phyloP scores from a whole-genome alignment of 495 filamentous ascomycete species.

The Annulohypoxylon moriforme region DNA sequence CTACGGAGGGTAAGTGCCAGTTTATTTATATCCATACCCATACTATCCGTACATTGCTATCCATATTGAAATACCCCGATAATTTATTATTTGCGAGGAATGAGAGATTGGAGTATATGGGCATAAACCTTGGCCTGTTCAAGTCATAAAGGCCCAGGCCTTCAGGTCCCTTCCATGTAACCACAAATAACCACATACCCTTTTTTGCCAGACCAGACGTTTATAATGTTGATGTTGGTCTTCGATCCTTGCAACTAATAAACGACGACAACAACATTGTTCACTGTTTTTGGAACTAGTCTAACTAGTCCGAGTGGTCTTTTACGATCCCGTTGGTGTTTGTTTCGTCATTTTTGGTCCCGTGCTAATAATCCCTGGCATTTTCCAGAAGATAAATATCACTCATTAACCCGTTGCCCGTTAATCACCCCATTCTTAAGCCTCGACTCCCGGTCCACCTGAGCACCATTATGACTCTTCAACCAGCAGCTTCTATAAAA shows the following conservation, averaged over 20 bases:
- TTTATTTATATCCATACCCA: constrained; percentile 4
- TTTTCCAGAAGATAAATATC: constrained; percentile 41
- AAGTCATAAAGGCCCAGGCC: constrained; percentile 18
- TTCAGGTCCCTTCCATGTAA: not conserved
- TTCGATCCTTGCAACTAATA: constrained; percentile 7
- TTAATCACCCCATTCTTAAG: constrained; percentile 43
- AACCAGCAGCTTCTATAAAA: constrained; percentile 44
- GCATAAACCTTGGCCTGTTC: not conserved
- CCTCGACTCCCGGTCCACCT: constrained; percentile 6
- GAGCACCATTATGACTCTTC: constrained; percentile 41
- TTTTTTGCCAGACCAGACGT: constrained; percentile 19
- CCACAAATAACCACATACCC: not conserved
- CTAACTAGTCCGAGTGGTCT: constrained; percentile 7
- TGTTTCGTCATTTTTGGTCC: constrained; percentile 37
- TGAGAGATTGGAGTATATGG: constrained; percentile 21
- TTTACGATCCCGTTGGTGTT: constrained; percentile 15
- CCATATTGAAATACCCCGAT: constrained; percentile 38
- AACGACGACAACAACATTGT: constrained; percentile 7
- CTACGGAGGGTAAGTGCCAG: constrained; percentile 38
- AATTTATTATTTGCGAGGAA: constrained; percentile 38
- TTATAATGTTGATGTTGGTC: not conserved
- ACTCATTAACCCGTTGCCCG: constrained; percentile 38
- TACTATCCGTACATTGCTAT: constrained; percentile 1
- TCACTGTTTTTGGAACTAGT: constrained; percentile 11
- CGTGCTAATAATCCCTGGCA: constrained; percentile 43